These are phyloP conservation scores for Lasiosphaeria ovina DNA, from an alignment of 495 filamentous ascomycete genomes.

Conservation along the genomic window DNA sequence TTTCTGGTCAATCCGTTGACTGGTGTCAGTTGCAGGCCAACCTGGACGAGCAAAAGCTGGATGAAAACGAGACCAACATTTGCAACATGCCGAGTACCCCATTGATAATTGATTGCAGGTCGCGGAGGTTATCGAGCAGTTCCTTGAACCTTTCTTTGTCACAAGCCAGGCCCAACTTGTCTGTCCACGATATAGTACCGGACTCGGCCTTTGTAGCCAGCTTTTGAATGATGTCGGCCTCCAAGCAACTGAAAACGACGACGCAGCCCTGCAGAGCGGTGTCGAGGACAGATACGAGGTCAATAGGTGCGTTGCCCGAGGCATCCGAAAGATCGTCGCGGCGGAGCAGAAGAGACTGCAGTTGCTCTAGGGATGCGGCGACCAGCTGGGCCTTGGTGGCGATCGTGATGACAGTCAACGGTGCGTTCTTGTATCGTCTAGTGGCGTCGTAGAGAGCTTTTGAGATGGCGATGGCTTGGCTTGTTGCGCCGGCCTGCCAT, in stretches of 20 bases:
- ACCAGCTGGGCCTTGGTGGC: background rate
- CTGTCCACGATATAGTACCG: background rate
- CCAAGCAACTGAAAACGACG: background rate
- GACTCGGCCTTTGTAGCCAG: background rate
- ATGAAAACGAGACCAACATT: background rate
- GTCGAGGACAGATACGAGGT: background rate
- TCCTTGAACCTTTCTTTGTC: background rate
- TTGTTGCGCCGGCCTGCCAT: background rate
- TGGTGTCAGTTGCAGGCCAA: background rate
- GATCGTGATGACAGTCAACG: background rate
- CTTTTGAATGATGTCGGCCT: background rate
- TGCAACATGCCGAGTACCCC: background rate
- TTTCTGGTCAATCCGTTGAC: background rate
- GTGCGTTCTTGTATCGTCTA: background rate
- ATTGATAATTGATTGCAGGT: background rate
- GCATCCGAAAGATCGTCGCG: background rate
- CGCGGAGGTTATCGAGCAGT: background rate
- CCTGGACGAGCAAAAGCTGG: background rate
- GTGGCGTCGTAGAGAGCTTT: background rate
- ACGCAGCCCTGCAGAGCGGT: background rate
- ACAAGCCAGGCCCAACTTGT: background rate
- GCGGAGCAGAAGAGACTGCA: background rate
- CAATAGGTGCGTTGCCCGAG: background rate
- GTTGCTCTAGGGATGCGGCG: background rate
- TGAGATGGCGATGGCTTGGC: background rate